Evolutionary conservation across 73 alveolate genomes (phyloP).

Genomic region (Paramecium biaurelia): DNA sequence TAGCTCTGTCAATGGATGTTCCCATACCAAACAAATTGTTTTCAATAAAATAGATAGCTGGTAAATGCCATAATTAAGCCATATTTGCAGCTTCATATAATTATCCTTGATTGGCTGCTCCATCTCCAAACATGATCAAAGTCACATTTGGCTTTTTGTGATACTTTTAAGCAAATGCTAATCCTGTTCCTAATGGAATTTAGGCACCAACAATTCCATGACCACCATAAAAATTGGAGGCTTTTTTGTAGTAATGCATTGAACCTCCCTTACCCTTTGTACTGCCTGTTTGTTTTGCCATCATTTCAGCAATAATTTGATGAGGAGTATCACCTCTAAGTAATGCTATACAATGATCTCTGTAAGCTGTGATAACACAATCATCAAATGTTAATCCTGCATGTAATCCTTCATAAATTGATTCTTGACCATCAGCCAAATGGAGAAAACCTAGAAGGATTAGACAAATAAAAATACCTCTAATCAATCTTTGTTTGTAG

Average conservation of each 20-base stretch:
- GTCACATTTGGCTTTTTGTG: conserved; percentile 69
- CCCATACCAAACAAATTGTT: conserved; percentile 90
- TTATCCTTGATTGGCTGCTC: conserved; percentile 92
- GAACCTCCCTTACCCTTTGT: conserved; percentile 94
- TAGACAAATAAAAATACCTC: conserved; percentile 68
- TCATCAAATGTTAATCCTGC: conserved; percentile 69
- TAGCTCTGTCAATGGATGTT: conserved; percentile 79
- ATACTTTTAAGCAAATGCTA: conserved; percentile 84
- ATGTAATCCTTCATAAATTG: not conserved
- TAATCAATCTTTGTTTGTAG: conserved; percentile 76
- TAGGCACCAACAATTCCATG: conserved; percentile 92
- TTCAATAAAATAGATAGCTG: conserved; percentile 80
- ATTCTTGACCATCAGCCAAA: conserved; percentile 15
- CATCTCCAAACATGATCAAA: conserved; percentile 89
- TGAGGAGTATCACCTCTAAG: conserved; percentile 83
- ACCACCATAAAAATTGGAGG: conserved; percentile 86
- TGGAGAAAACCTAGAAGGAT: conserved; percentile 13
- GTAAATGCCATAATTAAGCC: conserved; percentile 90
- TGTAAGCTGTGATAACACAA: conserved; percentile 81
- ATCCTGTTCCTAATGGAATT: conserved; percentile 88
- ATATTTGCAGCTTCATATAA: conserved; percentile 86
- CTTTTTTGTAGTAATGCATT: conserved; percentile 82
- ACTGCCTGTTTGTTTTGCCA: conserved; percentile 83
- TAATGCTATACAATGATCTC: conserved; percentile 85
- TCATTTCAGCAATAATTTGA: conserved; percentile 84